Evolutionary conservation across 768 basidiomycete genomes (phyloP).

Genomic region (Termitomyces sp.): DNA sequence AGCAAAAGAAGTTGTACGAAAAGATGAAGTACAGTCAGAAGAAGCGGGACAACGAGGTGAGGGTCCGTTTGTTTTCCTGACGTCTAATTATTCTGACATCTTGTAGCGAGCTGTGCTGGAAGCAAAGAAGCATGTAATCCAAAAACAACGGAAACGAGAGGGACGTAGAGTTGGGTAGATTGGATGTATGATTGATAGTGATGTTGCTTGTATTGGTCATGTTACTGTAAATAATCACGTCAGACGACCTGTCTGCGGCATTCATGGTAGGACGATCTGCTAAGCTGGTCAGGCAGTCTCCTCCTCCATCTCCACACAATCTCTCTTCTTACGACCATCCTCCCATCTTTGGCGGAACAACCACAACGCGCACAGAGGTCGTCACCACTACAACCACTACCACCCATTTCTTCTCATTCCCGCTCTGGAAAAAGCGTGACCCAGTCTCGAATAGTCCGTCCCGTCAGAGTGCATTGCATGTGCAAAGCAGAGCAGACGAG

Average conservation of each 20-base stretch:
- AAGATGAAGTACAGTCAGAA: conserved; percentile 85
- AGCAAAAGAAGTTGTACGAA: conserved; percentile 89
- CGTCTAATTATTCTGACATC: conserved; percentile 8
- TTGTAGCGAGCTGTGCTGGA: conserved; percentile 56
- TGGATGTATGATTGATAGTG: background rate
- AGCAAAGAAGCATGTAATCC: conserved; percentile 48
- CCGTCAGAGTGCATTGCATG: conserved; percentile 20
- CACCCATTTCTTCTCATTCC: conserved; percentile 62
- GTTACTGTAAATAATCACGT: background rate
- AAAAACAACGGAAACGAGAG: conserved; percentile 43
- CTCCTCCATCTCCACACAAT: conserved; percentile 4
- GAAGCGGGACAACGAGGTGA: conserved; percentile 74
- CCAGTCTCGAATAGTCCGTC: conserved; percentile 22
- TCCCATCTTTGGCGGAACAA: conserved; percentile 36
- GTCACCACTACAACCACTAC: conserved; percentile 44
- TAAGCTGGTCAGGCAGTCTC: conserved; percentile 6
- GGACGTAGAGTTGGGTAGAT: conserved; percentile 5
- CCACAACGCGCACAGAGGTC: conserved; percentile 41
- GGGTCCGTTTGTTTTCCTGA: conserved; percentile 18
- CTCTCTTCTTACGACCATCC: conserved; percentile 31
- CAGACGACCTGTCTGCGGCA: background rate
- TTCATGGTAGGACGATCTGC: conserved; percentile 22
- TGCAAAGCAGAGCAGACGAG: conserved; percentile 17
- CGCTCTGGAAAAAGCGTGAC: conserved; percentile 56
- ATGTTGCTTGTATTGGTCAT: background rate